Base-by-base conservation (phyloP, 2,329 filamentous ascomycete genomes). In the Thielaviopsis punctulata region DNA sequence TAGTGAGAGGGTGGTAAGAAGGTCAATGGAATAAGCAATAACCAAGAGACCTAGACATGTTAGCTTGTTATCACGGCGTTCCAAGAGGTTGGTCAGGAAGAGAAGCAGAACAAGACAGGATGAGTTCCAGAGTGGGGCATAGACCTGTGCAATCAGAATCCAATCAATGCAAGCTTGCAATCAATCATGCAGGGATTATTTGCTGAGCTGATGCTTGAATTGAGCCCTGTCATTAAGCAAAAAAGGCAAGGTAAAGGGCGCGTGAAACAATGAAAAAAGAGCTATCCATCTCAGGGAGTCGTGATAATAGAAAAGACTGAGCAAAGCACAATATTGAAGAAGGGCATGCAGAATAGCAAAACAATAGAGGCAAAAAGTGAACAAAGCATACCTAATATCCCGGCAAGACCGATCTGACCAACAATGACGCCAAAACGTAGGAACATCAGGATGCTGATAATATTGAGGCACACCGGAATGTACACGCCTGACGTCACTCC, bases 381-480 rank as follows among this genome's bases (percentile, higher is more conserved):
- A 22, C n/a, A 22, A 21, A n/a, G 41, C 71, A 64, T 69, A 85
- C 84, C 83, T 62, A 93, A 69, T 65, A 88, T 92, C 48, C 86
- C 87, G 44, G 90, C 57, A 45, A 93, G 70, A 21, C 87, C 87
- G 56, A 83, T 76, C 62, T 90, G 83, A 8, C 86, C 87, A 21
- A 93, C 71, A 53, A 94, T 85, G 59, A 87, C 80, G 21, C 87
- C 86, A 64, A 94, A 94, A 21, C 87, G 79, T 60, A 94, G 71
- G 67, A 94, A 94, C 86, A 94, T 93, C 56, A 94, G 75, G 65
- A 94, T 93, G 60, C 85, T 90, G 58, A 93, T 69, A 43, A 94
- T 87, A 64, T 92, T 94, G 58, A 93, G 71, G 56, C 82, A 89
- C n/a, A 87, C 87, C 1, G 87, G 87, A 15, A 94, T 84, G 63